Evolutionary conservation across 768 basidiomycete species (phyloP), one percentile per base, ranked within the genome.

Genomic region (Naganishia antarctica): DNA sequence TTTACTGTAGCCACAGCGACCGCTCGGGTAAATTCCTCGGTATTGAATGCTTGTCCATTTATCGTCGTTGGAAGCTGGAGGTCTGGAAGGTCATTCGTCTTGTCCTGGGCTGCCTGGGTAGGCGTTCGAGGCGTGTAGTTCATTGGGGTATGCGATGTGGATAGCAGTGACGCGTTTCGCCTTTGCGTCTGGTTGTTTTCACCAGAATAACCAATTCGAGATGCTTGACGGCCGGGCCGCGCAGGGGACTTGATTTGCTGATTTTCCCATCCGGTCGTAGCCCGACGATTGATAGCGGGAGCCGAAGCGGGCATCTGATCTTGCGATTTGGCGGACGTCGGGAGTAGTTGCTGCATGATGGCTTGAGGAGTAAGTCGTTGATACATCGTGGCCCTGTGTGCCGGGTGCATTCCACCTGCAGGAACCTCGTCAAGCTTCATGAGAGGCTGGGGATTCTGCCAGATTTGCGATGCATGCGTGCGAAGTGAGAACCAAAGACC

Each of bases 401-500:
- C 71, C 6, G 77, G 75, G 59, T 76, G 74, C 29, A 76, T 63
- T 12, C 63, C 68, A 26, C 68, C 69, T 9, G 63, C 66, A 11
- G 65, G 44, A 12, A 72, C 58, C 41, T 79, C 76, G 21, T 78
- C 78, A 7, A 68, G 64, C 43, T 76, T 76, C 70, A 78, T 74
- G 11, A 77, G 68, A 37, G 76, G 76, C 66, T 79, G 91, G 2
- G 93, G 93, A 74, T 98, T 97, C 75, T 98, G 92, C 96, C 96
- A 99, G 70, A 99, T 99, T 75, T 98, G 96, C 15, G 88, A 86
- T 7, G 96, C 96, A 74, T 99, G 96, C 1, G 96, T 99, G 49
- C 91, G 87, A 18, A 99, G 85, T 41, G 96, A 97, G 81, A 99
- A 99, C 96, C 96, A 98, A 0, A 98, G 82, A 37, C 96, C 96